Evolutionary conservation across 305 asterid genomes (phyloP).

Genomic region (Solanum chacoense): DNA sequence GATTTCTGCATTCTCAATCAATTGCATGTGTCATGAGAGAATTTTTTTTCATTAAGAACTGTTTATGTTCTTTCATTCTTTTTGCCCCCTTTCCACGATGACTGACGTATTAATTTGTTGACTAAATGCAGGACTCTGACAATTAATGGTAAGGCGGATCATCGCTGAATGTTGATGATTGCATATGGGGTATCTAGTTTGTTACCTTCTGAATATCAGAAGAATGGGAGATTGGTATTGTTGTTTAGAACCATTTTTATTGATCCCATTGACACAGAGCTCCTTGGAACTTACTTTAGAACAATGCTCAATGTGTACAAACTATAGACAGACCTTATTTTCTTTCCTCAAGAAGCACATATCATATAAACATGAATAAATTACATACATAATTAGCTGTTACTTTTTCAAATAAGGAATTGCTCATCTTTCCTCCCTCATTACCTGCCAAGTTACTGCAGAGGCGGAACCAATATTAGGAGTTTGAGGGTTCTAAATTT

Average conservation of each 20-base stretch:
- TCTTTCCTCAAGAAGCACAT: neutral
- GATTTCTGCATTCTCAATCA: neutral
- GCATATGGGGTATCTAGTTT: constrained; percentile 9
- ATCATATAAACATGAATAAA: neutral
- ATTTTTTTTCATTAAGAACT: neutral
- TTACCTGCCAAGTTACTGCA: neutral
- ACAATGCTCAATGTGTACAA: constrained; percentile 3
- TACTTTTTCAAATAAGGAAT: neutral
- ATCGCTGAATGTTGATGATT: constrained; percentile 36
- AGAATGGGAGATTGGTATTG: constrained; percentile 17
- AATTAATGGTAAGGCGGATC: constrained; percentile 34
- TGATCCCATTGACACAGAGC: neutral
- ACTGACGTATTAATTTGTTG: constrained; percentile 8
- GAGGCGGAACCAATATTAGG: too few relatives aligned
- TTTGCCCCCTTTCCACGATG: neutral
- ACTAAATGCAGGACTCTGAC: constrained; percentile 35
- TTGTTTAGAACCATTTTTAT: constrained; percentile 9
- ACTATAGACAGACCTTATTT: neutral
- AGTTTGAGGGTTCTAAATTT: too few relatives aligned
- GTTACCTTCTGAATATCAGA: constrained; percentile 3
- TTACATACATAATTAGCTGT: neutral
- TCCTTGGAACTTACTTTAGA: neutral
- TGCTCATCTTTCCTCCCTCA: neutral
- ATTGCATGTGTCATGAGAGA: neutral
- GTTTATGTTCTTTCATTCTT: neutral